Evolutionary conservation across 257 asterid species (phyloP).

Genomic region (Solanum peruvianum): DNA sequence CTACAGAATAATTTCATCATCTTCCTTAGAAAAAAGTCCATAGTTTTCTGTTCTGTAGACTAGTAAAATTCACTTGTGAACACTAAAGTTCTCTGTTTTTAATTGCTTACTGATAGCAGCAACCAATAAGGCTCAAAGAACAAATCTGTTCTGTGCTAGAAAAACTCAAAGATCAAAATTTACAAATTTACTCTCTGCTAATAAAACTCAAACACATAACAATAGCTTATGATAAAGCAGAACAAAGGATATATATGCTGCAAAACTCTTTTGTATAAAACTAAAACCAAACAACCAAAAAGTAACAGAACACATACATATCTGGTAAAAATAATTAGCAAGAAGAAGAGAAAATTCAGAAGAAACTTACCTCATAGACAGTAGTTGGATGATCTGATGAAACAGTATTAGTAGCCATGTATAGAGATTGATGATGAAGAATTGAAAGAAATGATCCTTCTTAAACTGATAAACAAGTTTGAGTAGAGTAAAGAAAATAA

Average conservation of each 20-base stretch:
- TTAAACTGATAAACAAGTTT: neutral
- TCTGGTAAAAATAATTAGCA: neutral
- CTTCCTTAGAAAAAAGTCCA: neutral
- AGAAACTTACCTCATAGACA: slow-evolving; percentile 27
- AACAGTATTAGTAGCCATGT: slow-evolving; percentile 68
- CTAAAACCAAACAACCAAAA: neutral
- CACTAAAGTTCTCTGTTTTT: neutral
- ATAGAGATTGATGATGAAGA: neutral
- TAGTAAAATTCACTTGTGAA: neutral
- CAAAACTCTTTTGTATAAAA: neutral
- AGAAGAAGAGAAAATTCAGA: neutral
- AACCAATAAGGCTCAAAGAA: neutral
- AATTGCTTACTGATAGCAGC: neutral
- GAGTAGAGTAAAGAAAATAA: neutral
- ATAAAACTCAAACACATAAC: neutral
- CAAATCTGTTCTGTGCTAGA: neutral
- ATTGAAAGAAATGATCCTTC: neutral
- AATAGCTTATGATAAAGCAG: neutral
- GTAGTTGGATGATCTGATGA: slow-evolving; percentile 32
- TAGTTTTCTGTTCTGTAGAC: neutral
- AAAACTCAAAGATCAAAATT: neutral
- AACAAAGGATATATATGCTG: neutral
- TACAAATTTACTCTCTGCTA: neutral
- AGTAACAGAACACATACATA: neutral
- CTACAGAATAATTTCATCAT: neutral